phyloP scores from a whole-genome alignment of 768 basidiomycete genomes.

The Obba rivulosa region DNA sequence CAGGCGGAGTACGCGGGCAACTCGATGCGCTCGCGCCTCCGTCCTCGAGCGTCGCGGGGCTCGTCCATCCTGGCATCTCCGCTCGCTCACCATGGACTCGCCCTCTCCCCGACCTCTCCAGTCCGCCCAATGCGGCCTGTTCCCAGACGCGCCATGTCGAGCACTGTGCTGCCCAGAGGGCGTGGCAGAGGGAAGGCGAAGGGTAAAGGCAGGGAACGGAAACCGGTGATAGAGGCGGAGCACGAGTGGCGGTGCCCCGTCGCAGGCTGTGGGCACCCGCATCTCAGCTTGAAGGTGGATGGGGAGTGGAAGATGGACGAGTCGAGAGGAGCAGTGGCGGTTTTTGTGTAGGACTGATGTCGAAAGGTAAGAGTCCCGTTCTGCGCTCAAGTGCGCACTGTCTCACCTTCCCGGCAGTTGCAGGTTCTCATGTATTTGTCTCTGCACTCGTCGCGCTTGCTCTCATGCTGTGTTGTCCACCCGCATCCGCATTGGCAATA shows the following conservation, averaged over 20 bases:
- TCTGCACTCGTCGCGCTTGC: too few species aligned
- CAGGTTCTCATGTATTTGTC: too few species aligned
- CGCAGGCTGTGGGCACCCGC: conserved; percentile 43
- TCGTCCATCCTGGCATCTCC: conserved; percentile 1
- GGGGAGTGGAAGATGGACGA: conserved; percentile 60
- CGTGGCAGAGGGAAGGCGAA: conserved; percentile 24
- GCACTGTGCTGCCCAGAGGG: conserved; percentile 2
- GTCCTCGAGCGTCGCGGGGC: conserved; percentile 33
- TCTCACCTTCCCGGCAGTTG: too few species aligned
- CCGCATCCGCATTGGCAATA: too few species aligned
- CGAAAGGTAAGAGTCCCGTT: too few species aligned
- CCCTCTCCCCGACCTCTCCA: conserved; percentile 1
- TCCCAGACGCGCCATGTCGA: conserved; percentile 5
- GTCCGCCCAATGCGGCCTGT: conserved; percentile 5
- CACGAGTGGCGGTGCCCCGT: conserved; percentile 67
- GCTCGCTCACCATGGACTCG: not conserved
- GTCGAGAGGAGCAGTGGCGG: conserved; percentile 32
- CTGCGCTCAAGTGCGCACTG: too few species aligned
- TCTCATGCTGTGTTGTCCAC: too few species aligned
- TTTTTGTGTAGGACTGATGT: conserved; percentile 28
- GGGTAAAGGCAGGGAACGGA: conserved; percentile 22
- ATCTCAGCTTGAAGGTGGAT: conserved; percentile 52
- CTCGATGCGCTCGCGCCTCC: conserved; percentile 54
- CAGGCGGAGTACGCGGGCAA: conserved; percentile 20
- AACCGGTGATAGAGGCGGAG: conserved; percentile 37